Evolutionary conservation across 768 basidiomycete genomes (phyloP).

Genomic region (Asterophora lycoperdoides): DNA sequence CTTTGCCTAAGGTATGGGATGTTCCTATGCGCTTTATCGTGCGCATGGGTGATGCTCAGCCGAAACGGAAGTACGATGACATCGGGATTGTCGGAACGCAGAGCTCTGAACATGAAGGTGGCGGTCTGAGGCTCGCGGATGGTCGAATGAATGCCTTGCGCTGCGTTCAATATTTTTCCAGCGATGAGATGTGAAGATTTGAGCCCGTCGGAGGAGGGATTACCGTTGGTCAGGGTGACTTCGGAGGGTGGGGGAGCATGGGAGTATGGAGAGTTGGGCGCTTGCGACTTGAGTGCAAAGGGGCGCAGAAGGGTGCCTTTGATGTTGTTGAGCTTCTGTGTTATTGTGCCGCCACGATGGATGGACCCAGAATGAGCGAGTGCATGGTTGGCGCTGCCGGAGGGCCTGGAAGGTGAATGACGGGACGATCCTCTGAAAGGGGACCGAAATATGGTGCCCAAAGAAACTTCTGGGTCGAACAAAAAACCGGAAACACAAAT

Average conservation of each 20-base stretch:
- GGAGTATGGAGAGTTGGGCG: slow-evolving; percentile 26
- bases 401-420: slow-evolving; percentile 25
- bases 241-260: slow-evolving; percentile 16
- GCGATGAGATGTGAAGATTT: slow-evolving; percentile 27
- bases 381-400: slow-evolving; percentile 17
- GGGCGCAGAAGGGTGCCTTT: slow-evolving; percentile 49
- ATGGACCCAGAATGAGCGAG: slow-evolving; percentile 20
- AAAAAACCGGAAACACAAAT: slow-evolving; percentile 88
- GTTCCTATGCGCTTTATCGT: slow-evolving; percentile 56
- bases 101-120: slow-evolving; percentile 46
- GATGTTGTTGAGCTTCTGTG: slow-evolving; percentile 41
- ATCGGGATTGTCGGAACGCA: slow-evolving; percentile 44
- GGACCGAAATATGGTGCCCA: slow-evolving; percentile 44
- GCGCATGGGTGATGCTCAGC: slow-evolving; percentile 51
- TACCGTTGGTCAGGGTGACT: slow-evolving; percentile 25
- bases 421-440: slow-evolving; percentile 29
- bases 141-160: slow-evolving; percentile 33
- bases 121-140: slow-evolving; percentile 43
- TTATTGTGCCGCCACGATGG: slow-evolving; percentile 41
- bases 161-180: slow-evolving; percentile 29
- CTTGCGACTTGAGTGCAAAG: slow-evolving; percentile 40
- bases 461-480: slow-evolving; percentile 73
- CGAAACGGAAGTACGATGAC: slow-evolving; percentile 58
- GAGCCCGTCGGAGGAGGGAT: slow-evolving; percentile 16
- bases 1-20: slow-evolving; percentile 89